These are phyloP conservation scores for Nemania abortiva DNA, from an alignment of 2,329 filamentous ascomycete genomes.

Conservation along the genomic window DNA sequence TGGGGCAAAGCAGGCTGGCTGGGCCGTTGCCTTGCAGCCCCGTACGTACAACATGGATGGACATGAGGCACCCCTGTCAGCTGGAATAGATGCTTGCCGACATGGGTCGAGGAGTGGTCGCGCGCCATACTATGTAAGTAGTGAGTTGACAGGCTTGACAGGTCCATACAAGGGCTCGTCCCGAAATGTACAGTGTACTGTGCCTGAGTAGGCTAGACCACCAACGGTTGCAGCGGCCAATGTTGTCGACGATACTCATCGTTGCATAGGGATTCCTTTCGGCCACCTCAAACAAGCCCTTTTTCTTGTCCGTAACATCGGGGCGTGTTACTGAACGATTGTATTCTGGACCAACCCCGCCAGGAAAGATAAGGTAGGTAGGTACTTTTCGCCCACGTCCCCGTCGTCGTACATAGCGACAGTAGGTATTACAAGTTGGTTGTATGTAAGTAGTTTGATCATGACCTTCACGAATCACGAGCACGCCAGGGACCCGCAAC, in stretches of 20 bases:
- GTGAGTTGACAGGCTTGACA: conserved; percentile 28
- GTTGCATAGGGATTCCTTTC: conserved; percentile 10
- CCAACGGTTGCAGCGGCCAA: conserved; percentile 21
- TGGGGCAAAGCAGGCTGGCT: conserved; percentile 45
- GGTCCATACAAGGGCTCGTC: conserved; percentile 21
- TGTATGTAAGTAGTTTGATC: not conserved
- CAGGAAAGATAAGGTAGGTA: not conserved
- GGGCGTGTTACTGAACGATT: conserved; percentile 12
- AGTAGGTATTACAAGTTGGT: not conserved
- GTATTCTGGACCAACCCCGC: conserved; percentile 11
- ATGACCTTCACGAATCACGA: conserved; percentile 30
- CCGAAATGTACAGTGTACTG: conserved; percentile 6
- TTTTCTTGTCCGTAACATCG: conserved; percentile 22
- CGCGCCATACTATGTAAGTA: too few relatives aligned
- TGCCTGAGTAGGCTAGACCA: not conserved
- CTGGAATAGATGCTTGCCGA: conserved; percentile 38
- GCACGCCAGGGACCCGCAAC: conserved; percentile 40
- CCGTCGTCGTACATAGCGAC: conserved; percentile 7
- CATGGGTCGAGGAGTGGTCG: conserved; percentile 32
- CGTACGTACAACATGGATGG: conserved; percentile 27
- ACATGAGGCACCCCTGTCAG: conserved; percentile 39
- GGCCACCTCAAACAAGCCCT: conserved; percentile 26
- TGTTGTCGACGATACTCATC: conserved; percentile 19
- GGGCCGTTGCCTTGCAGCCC: conserved; percentile 41
- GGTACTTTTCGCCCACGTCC: conserved; percentile 10